phyloP scores from a whole-genome alignment of 1,139 yeast species.

The Candida dubliniensis region DNA sequence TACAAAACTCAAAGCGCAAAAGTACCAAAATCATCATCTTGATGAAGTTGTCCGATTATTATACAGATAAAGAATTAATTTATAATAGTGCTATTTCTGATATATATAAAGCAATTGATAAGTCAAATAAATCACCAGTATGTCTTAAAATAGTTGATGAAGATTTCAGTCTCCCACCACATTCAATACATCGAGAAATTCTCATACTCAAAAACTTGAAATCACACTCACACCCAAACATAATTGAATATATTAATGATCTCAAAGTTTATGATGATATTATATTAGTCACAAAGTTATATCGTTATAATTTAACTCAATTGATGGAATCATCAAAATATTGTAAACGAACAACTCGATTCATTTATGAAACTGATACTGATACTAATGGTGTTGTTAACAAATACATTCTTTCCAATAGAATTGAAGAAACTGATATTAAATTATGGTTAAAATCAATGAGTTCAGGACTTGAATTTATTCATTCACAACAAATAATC shows the following conservation, averaged over 20 bases:
- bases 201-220: constrained; percentile 23
- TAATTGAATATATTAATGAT: constrained; percentile 26
- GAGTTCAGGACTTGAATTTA: constrained; percentile 22
- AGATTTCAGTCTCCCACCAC: constrained; percentile 41
- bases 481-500: constrained; percentile 58
- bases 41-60: constrained; percentile 15
- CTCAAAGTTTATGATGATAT: constrained; percentile 34
- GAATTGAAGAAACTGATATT: constrained; percentile 12
- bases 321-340: constrained; percentile 20
- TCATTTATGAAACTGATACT: constrained; percentile 1
- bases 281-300: constrained; percentile 34
- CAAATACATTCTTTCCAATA: constrained; percentile 7
- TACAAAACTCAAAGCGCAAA: background rate
- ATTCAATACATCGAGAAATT: constrained; percentile 37
- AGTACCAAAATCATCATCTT: background rate
- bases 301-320: constrained; percentile 27
- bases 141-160: constrained; percentile 43
- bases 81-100: constrained; percentile 41
- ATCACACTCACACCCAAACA: constrained; percentile 19
- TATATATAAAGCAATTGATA: constrained; percentile 28
- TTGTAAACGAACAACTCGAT: constrained; percentile 13
- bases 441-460: constrained; percentile 21
- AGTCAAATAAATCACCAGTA: constrained; percentile 16
- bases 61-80: constrained; percentile 22
- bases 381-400: background rate